phyloP scores from a whole-genome alignment of 129 eudicot species.

The Lonicera japonica region DNA sequence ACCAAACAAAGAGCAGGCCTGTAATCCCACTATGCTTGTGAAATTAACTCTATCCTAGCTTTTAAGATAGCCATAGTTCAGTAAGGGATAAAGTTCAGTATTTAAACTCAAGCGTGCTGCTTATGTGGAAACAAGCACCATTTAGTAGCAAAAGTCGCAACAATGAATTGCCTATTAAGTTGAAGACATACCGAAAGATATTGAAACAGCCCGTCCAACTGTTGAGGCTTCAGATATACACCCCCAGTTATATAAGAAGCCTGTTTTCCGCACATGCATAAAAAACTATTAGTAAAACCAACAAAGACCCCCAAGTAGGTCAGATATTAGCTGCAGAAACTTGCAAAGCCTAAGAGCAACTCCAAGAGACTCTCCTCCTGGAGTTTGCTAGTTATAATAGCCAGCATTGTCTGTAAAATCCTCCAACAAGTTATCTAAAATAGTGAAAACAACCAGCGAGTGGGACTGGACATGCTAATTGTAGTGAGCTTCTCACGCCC shows the following conservation, averaged over 20 bases:
- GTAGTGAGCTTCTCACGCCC: too few species aligned
- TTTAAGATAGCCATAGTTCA: background rate
- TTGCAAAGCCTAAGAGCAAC: background rate
- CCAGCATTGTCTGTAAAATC: too few species aligned
- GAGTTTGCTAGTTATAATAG: too few species aligned
- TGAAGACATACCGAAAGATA: slow-evolving; percentile 58
- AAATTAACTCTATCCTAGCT: background rate
- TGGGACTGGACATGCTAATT: too few species aligned
- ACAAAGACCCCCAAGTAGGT: background rate
- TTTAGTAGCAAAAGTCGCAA: background rate
- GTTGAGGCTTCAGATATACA: slow-evolving; percentile 83
- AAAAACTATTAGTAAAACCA: slow-evolving; percentile 8
- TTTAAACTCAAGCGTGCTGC: background rate
- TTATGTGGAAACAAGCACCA: background rate
- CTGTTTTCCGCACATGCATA: slow-evolving; percentile 21
- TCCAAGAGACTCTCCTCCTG: too few species aligned
- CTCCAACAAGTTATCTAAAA: too few species aligned
- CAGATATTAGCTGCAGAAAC: background rate
- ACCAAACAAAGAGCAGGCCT: background rate
- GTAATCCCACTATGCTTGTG: too few species aligned
- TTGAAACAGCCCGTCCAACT: slow-evolving; percentile 70
- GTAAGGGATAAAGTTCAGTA: background rate
- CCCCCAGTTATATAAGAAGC: slow-evolving; percentile 97
- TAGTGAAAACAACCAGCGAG: too few species aligned
- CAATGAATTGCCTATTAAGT: background rate